Evolutionary conservation across 2,329 filamentous ascomycete genomes (phyloP), one percentile per base, ranked within the genome.

Genomic region (Knoxdaviesia capensis): DNA sequence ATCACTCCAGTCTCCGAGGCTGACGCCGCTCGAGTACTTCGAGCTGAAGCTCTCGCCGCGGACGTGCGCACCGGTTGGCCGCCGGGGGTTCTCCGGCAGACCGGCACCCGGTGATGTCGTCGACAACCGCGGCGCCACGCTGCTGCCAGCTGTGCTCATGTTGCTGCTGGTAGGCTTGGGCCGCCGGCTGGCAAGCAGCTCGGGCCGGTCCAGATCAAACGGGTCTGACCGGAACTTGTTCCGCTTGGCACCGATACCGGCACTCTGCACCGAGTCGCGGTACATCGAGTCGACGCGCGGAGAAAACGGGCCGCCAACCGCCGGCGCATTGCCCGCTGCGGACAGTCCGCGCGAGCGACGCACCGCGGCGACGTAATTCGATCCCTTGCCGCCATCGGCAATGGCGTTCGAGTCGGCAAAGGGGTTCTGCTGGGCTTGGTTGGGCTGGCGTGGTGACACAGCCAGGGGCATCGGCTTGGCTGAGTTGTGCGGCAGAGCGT

Each of bases 171-270:
- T 53, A 39, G 52, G 52, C 39, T 56, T 60, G n/a, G n/a, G n/a
- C 8, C 50, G 49, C 10, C 52, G 50, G 32, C 53, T 50, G 38
- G 50, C 50, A 4, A 64, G 57, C 6, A 68, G 55, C 49, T 70
- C 61, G 33, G 68, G 61, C 37, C 39, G 47, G 51, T 78, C 74
- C n/a, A 78, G 60, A 48, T 79, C 74, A 50, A 78, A 78, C 2
- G 72, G 74, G 48, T 78, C 73, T 2, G 72, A 76, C 38, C 72
- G 69, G 52, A 74, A 72, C 50, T 71, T 73, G 50, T 67, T 68
- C 43, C 67, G 64, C 10, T 60, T 56, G 5, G 58, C 62, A 38
- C 60, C 61, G 38, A 65, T 60, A 33, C 56, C 56, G n/a, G 55
- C 51, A 35, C 61, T 68, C 37, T 51, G 51, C 11, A 52, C 42